Percentiles rank a stretch among this genome's conserved stretches.
Conservation (phyloP, 805 yeast species). For the Starmerella tilneyi region DNA sequence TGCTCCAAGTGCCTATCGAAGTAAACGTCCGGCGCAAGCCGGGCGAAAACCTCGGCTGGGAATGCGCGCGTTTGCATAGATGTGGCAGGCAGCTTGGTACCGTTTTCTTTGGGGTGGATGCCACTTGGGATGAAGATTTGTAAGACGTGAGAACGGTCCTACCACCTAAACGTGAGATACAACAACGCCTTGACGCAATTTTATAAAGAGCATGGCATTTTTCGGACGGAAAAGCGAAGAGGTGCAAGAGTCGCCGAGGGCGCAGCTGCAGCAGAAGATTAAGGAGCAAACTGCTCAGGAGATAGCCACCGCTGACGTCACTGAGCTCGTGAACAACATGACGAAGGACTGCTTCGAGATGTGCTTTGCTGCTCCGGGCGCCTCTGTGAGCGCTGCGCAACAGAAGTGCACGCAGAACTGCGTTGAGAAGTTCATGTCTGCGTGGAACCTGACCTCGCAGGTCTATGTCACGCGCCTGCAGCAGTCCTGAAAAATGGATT, state of each 20-base stretch:
- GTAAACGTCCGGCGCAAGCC: slow-evolving; percentile 77
- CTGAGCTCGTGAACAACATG: slow-evolving; percentile 72
- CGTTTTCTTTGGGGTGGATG: not conserved
- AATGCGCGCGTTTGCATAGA: slow-evolving; percentile 44
- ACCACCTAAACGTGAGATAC: too few species aligned
- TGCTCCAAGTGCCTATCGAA: slow-evolving; percentile 65
- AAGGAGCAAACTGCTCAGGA: slow-evolving; percentile 68
- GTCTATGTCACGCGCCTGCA: slow-evolving; percentile 69
- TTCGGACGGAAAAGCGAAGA: slow-evolving; percentile 15
- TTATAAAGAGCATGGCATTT: slow-evolving; percentile 12
- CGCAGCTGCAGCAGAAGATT: slow-evolving; percentile 12
- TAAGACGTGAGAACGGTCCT: too few species aligned
- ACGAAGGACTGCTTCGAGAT: slow-evolving; percentile 79
- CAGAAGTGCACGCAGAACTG: slow-evolving; percentile 65
- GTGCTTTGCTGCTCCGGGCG: slow-evolving; percentile 58
- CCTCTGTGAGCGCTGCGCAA: slow-evolving; percentile 41
- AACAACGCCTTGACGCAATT: too few species aligned
- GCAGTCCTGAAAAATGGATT: slow-evolving; percentile 22
- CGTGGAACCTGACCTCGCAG: slow-evolving; percentile 79
- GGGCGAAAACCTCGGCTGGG: slow-evolving; percentile 71
- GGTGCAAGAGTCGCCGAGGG: slow-evolving; percentile 3
- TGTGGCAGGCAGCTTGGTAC: too few species aligned
- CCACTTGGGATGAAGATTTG: not conserved
- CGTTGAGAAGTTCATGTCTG: slow-evolving; percentile 74
- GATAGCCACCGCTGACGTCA: slow-evolving; percentile 83